Base-by-base conservation (phyloP, 768 basidiomycete genomes). In the Tricholoma sp. region DNA sequence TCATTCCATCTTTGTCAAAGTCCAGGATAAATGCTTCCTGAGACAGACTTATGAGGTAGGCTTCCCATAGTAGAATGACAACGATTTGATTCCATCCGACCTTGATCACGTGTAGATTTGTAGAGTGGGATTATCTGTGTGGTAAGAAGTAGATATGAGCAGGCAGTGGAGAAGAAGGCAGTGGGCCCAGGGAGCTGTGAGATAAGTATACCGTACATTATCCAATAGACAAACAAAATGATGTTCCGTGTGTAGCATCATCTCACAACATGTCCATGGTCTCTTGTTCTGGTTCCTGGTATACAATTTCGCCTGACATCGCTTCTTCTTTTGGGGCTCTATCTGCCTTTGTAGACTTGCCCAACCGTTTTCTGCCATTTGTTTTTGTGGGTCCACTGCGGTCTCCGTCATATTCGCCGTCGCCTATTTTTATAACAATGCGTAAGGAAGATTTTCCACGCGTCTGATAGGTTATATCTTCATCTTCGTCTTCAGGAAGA, bases 371-470 rank as follows among this genome's bases (percentile, higher is more conserved):
- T 47, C 58, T 61, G 47, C 61, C 18, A 18, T 58, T 52, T 50
- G 57, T 56, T 57, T 67, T 65, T 17, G 61, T 54, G 13, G 72
- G 49, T 4, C 68, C 70, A 10, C 60, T 60, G 6, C 57, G 63
- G 44, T 75, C 70, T 6, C 70, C 74, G 53, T 81, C 81, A 53
- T 76, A 76, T 59, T 80, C 73, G n/a, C 82, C 86, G 52, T 84
- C 79, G 8, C 85, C 84, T 48, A 91, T 79, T 57, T 71, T 82
- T 48, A 92, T 74, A 37, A 80, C 68, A 24, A 89, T 69, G 50
- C 75, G 77, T 34, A 92, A 73, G 13, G 82, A 82, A 13, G 89
- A 90, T 67, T 92, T 93, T 57, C 79, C 77, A 50, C 91, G 79
- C 18, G 82, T 84, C 59, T 80, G 79, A 59, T 89, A 83, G 18